Evolutionary conservation across 2,329 filamentous ascomycete genomes (phyloP).

Genomic region (Didymella pinodella): DNA sequence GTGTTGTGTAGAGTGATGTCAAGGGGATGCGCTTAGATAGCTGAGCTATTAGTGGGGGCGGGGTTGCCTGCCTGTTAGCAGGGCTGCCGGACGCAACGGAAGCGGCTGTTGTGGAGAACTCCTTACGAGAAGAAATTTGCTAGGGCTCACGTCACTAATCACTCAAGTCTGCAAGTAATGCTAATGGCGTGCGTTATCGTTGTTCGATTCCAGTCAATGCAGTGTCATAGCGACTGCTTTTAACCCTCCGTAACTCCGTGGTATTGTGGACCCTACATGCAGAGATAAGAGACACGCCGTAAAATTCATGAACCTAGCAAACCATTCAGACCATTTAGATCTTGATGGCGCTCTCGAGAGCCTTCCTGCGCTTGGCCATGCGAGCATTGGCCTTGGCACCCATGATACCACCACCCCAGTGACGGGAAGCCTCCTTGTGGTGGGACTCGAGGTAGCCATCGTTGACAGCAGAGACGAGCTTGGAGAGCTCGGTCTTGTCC

Average conservation of each 20-base stretch:
- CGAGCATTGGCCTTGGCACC: constrained; percentile 86
- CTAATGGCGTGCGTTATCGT: constrained; percentile 45
- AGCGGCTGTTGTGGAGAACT: neutral
- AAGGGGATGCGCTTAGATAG: constrained; percentile 8
- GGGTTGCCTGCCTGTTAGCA: constrained; percentile 11
- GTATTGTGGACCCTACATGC: constrained; percentile 51
- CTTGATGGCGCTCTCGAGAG: constrained; percentile 93
- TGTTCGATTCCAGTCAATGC: constrained; percentile 48
- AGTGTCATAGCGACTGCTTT: constrained; percentile 45
- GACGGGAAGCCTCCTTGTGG: constrained; percentile 87
- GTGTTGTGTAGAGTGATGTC: constrained; percentile 14
- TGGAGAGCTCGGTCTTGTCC: constrained; percentile 98
- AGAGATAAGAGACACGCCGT: constrained; percentile 52
- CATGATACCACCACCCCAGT: constrained; percentile 99
- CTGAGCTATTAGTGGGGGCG: constrained; percentile 9
- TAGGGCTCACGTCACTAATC: constrained; percentile 30
- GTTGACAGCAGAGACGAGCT: constrained; percentile 96
- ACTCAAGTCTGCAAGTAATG: constrained; percentile 30
- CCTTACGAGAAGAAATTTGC: neutral
- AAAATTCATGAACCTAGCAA: constrained; percentile 42
- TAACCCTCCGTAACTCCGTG: constrained; percentile 52
- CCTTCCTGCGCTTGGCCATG: constrained; percentile 90
- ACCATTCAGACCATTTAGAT: constrained; percentile 70
- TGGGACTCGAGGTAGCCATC: constrained; percentile 91
- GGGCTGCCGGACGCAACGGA: neutral